Conservation (phyloP, 148 eudicot genomes). For the Chenopodium suecicum region DNA sequence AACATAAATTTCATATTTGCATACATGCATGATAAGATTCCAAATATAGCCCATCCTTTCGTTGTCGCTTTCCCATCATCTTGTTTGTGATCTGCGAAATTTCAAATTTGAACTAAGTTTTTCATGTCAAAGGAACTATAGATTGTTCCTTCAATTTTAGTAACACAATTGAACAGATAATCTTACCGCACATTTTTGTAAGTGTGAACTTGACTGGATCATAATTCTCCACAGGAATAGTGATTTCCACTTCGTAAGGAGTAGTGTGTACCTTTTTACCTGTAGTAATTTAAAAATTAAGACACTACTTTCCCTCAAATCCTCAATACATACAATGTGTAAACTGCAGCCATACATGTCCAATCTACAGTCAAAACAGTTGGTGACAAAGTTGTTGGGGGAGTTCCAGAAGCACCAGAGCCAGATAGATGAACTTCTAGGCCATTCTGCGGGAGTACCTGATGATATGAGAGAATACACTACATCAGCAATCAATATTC, state of each 20-base stretch:
- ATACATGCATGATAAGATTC: conserved; percentile 76
- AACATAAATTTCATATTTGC: conserved; percentile 39
- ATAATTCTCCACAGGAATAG: conserved; percentile 69
- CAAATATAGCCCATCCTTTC: conserved; percentile 89
- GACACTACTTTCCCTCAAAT: not conserved
- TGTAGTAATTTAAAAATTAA: conserved; percentile 24
- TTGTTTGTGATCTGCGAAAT: conserved; percentile 56
- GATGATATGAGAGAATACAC: conserved; percentile 16
- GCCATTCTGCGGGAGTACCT: conserved; percentile 76
- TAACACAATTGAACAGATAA: conserved; percentile 11
- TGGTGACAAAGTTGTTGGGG: conserved; percentile 90
- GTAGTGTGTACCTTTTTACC: conserved; percentile 55
- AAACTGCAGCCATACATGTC: conserved; percentile 61
- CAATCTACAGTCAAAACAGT: conserved; percentile 64
- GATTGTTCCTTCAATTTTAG: not conserved
- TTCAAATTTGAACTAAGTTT: conserved; percentile 10
- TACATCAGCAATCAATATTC: not conserved
- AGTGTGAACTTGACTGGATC: conserved; percentile 76
- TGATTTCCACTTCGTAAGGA: conserved; percentile 78
- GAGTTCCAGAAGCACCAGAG: conserved; percentile 70
- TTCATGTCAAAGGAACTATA: not conserved
- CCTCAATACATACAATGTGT: not conserved
- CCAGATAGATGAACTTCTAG: conserved; percentile 76
- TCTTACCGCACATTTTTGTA: conserved; percentile 78
- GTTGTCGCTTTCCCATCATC: conserved; percentile 43